These are phyloP conservation scores for California macrophylla DNA, from an alignment of 441 rosid species.

Conservation along the genomic window DNA sequence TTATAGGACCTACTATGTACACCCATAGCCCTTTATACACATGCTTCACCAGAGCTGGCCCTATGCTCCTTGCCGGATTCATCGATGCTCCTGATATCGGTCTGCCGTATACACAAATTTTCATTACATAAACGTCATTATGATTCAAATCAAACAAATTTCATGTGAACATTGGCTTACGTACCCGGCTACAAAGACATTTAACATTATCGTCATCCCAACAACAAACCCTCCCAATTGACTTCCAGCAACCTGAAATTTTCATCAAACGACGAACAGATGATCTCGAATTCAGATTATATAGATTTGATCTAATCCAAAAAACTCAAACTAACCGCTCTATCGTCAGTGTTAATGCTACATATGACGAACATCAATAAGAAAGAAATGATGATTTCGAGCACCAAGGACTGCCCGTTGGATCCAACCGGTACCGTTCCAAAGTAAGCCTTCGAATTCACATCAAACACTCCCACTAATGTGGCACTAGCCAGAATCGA, in stretches of 20 bases:
- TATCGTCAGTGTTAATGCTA: slow-evolving; percentile 37
- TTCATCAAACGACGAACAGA: background rate
- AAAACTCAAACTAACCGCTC: slow-evolving; percentile 34
- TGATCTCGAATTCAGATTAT: no score
- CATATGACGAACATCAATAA: slow-evolving; percentile 66
- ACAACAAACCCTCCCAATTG: slow-evolving; percentile 50
- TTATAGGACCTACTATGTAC: slow-evolving; percentile 48
- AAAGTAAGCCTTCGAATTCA: slow-evolving; percentile 41
- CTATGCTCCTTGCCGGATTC: slow-evolving; percentile 79
- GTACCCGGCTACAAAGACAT: slow-evolving; percentile 70
- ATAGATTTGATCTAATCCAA: background rate
- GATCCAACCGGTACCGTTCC: slow-evolving; percentile 64
- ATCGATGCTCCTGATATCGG: slow-evolving; percentile 74
- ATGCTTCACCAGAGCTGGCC: slow-evolving; percentile 58
- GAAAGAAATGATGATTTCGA: slow-evolving; percentile 54
- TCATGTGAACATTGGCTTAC: background rate
- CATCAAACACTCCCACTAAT: slow-evolving; percentile 31
- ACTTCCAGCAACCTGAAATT: background rate
- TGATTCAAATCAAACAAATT: no score
- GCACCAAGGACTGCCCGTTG: slow-evolving; percentile 33
- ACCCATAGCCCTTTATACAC: slow-evolving; percentile 50
- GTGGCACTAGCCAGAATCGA: slow-evolving; percentile 57
- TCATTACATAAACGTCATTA: no score
- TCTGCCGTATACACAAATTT: slow-evolving; percentile 22
- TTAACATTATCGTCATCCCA: slow-evolving; percentile 67